These are phyloP conservation scores for Ascocoryne sarcoides DNA, from an alignment of 2,329 filamentous ascomycete species.

Conservation along the genomic window DNA sequence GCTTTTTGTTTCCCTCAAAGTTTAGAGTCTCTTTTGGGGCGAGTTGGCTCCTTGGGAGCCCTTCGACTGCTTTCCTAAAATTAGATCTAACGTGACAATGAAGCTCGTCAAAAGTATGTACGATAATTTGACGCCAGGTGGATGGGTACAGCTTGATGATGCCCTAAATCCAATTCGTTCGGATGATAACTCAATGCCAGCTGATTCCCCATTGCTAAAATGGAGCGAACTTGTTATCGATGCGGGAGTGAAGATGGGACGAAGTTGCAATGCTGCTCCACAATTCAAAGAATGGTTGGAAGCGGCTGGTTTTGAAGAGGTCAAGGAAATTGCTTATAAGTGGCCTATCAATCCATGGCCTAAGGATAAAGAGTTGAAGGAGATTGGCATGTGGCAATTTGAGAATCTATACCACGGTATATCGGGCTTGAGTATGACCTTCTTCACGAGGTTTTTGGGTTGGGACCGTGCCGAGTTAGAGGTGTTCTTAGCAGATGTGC, in stretches of 20 bases:
- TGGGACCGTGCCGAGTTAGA: constrained; percentile 15
- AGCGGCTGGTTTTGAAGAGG: constrained; percentile 16
- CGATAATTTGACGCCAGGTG: constrained; percentile 6
- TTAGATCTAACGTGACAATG: too few relatives aligned
- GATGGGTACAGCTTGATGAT: too few relatives aligned
- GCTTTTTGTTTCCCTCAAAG: too few relatives aligned
- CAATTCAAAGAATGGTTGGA: not conserved
- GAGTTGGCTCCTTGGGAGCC: too few relatives aligned
- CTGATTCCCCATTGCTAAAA: constrained; percentile 20
- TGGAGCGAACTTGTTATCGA: constrained; percentile 4
- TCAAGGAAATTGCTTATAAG: constrained; percentile 36
- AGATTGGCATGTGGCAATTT: constrained; percentile 19
- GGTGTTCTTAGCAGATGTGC: constrained; percentile 26
- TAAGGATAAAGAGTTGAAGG: constrained; percentile 31
- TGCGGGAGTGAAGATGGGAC: not conserved
- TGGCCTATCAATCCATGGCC: constrained; percentile 44
- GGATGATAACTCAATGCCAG: constrained; percentile 28
- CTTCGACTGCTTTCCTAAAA: too few relatives aligned
- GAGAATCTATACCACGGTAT: constrained; percentile 8
- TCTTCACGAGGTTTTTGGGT: constrained; percentile 13
- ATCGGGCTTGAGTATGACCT: constrained; percentile 9
- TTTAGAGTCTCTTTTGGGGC: too few relatives aligned
- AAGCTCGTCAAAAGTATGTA: not conserved
- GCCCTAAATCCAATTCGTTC: constrained; percentile 28
- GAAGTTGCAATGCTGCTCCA: not conserved